Conservation (phyloP, 257 asterid genomes). For the Solanum okadae region DNA sequence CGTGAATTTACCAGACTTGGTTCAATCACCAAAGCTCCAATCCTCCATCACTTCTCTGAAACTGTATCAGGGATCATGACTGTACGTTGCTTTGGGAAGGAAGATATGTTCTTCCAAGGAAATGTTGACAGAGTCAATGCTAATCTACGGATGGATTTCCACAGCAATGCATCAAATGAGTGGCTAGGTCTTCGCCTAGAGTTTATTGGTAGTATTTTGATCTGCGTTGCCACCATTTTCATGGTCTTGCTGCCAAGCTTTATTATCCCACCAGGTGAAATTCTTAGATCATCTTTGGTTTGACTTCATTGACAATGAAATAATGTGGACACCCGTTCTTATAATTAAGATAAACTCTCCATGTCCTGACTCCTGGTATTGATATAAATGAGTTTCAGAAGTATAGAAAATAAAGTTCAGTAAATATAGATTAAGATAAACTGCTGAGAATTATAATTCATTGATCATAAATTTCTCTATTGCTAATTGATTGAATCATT, state of each 20-base stretch:
- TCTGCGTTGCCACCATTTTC: slow-evolving; percentile 38
- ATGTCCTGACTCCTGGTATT: not conserved
- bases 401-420: not conserved
- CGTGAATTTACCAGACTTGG: slow-evolving; percentile 68
- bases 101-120: slow-evolving; percentile 34
- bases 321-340: not conserved
- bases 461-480: not conserved
- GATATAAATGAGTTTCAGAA: not conserved
- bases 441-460: not conserved
- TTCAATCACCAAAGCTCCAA: slow-evolving; percentile 59
- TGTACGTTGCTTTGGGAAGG: slow-evolving; percentile 52
- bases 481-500: not conserved
- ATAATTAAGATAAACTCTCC: not conserved
- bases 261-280: slow-evolving; percentile 49
- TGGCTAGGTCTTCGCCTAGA: slow-evolving; percentile 82
- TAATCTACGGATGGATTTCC: slow-evolving; percentile 51
- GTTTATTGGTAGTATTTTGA: slow-evolving; percentile 48
- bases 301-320: not conserved
- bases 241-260: slow-evolving; percentile 48
- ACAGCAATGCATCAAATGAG: slow-evolving; percentile 59
- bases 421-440: not conserved
- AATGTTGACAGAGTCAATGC: slow-evolving; percentile 43
- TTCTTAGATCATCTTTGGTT: not conserved
- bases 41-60: slow-evolving; percentile 73
- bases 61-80: slow-evolving; percentile 61